A percentile compares a stretch with the other conserved stretches of the same genome.
These are phyloP conservation scores for Rugosomyces carneus DNA, from an alignment of 1,284 basidiomycete species.

Conservation along the genomic window DNA sequence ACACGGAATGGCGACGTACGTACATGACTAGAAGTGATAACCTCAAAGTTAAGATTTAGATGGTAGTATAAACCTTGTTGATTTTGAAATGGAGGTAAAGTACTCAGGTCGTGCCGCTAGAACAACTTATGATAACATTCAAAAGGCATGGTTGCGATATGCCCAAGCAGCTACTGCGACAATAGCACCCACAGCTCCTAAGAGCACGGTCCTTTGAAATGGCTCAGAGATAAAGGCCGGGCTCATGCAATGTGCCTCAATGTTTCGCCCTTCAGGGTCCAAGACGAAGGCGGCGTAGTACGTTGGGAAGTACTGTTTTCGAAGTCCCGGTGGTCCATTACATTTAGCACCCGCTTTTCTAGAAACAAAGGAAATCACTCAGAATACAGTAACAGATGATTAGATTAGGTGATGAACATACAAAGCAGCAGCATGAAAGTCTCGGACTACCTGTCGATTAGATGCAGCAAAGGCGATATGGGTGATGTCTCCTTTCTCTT, in stretches of 20 bases:
- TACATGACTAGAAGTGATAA: background rate
- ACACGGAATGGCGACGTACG: no score
- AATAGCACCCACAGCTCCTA: background rate
- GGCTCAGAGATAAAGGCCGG: slow-evolving; percentile 5
- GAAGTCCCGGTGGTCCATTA: slow-evolving; percentile 6
- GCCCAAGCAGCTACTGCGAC: background rate
- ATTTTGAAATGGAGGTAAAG: background rate
- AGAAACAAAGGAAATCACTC: background rate
- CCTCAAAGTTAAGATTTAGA: background rate
- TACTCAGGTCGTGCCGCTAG: no score
- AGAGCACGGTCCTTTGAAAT: background rate
- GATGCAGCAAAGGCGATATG: slow-evolving; percentile 3
- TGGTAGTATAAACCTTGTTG: background rate
- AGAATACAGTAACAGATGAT: background rate
- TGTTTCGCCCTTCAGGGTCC: slow-evolving; percentile 5
- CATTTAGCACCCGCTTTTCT: slow-evolving; percentile 4
- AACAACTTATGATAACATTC: background rate
- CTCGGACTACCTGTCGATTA: slow-evolving; percentile 6
- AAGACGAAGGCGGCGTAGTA: slow-evolving; percentile 5
- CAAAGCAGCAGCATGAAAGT: slow-evolving; percentile 5
- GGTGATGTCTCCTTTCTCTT: background rate
- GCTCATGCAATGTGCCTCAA: slow-evolving; percentile 4
- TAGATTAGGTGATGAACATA: background rate
- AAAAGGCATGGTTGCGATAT: background rate
- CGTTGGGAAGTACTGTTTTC: slow-evolving; percentile 5